Base-by-base conservation (phyloP, 768 basidiomycete species). In the Zangia roseola region DNA sequence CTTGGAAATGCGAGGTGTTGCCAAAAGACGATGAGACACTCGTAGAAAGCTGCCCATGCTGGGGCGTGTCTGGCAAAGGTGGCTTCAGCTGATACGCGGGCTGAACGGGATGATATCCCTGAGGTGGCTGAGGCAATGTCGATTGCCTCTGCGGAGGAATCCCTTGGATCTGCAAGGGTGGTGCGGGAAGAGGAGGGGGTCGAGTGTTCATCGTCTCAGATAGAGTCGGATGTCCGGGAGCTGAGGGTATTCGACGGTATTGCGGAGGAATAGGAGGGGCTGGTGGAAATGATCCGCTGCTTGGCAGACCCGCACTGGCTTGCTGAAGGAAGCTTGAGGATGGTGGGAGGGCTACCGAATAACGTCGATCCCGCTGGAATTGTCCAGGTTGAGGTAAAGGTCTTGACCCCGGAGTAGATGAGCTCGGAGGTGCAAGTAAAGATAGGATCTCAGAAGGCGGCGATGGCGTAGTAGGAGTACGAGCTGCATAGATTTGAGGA, bases 121-220 rank as follows among this genome's bases (percentile, higher is more conserved):
- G 54, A 12, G 76, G 81, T 21, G 75, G 79, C 26, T 74, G 74
- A 43, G 80, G 82, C 19, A 85, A 69, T 55, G 76, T 74, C 8
- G 77, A 71, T 31, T 73, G 75, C 40, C 78, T 67, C n/a, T 73
- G 64, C 10, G 69, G 57, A 10, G 63, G 52, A 37, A 53, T 61
- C 24, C 53, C 57, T 52, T 61, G 55, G 44, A 50, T 35, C 36
- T 60, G 69, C 14, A 37, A 50, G 17, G 66, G 51, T 40, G 67
- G 70, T 14, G 57, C 47, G 19, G 67, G 64, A 12, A 68, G 58
- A 19, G 63, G 62, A 30, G 61, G 55, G 16, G 46, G 51, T 12
- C 49, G 52, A 23, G 58, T 28, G 24, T 47, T 56, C 31, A 50
- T 36, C 10, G 54, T 21, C 21, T 68, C 68, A 4, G 54, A 51